Percentiles rank a stretch among this genome's conserved stretches.
Evolutionary conservation across 2,329 filamentous ascomycete species (phyloP).

Genomic region (Pseudogymnoascus sp.): DNA sequence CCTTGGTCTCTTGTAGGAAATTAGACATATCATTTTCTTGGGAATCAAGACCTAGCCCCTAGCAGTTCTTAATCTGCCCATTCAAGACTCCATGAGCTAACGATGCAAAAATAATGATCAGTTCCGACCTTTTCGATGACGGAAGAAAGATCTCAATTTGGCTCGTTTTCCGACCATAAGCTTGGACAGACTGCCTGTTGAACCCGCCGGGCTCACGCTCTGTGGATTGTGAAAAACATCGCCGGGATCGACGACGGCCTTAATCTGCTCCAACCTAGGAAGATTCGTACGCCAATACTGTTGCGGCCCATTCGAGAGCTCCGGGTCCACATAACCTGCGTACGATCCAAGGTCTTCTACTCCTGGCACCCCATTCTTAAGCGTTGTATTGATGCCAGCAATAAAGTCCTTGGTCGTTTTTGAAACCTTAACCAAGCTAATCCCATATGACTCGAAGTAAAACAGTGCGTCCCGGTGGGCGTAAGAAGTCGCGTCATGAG

Average conservation of each 20-base stretch:
- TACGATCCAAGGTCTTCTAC: constrained; percentile 43
- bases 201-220: neutral
- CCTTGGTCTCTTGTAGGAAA: no score
- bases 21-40: no score
- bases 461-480: constrained; percentile 57
- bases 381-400: constrained; percentile 41
- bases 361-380: constrained; percentile 33
- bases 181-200: neutral
- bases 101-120: no score
- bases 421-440: constrained; percentile 42
- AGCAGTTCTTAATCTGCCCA: no score
- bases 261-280: constrained; percentile 40
- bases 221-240: constrained; percentile 52
- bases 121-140: no score
- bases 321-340: constrained; percentile 53
- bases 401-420: constrained; percentile 44
- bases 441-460: constrained; percentile 55
- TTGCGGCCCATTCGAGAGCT: constrained; percentile 36
- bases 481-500: constrained; percentile 51
- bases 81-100: no score
- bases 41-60: no score
- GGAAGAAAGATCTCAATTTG: neutral
- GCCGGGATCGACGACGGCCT: constrained; percentile 44
- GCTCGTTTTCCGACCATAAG: neutral
- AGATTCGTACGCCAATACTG: constrained; percentile 50